phyloP scores from a whole-genome alignment of 176 grass and related monocot genomes.

The Phoenix roebelenii region DNA sequence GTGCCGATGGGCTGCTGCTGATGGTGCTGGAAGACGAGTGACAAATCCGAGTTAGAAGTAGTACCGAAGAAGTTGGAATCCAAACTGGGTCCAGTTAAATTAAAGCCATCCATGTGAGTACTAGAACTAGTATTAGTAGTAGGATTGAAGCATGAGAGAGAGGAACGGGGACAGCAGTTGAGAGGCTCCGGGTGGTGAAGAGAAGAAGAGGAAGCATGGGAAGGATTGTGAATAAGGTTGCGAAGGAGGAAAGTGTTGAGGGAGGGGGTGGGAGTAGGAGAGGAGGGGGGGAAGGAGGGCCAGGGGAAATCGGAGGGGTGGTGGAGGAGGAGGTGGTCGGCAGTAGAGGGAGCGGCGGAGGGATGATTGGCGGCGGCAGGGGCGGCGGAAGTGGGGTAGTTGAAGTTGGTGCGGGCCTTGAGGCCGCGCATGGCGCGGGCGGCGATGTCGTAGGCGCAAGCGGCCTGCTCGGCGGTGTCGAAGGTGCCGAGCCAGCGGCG shows the following conservation, averaged over 20 bases:
- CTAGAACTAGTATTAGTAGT: not conserved
- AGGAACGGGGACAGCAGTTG: conserved; percentile 4
- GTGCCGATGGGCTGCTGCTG: not conserved
- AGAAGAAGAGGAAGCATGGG: not conserved
- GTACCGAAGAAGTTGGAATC: not conserved
- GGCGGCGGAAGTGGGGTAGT: not conserved
- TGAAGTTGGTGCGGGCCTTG: conserved; percentile 97
- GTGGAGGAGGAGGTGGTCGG: not conserved
- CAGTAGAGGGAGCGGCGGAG: not conserved
- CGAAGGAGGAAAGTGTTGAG: conserved; percentile 37
- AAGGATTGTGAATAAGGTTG: conserved; percentile 34
- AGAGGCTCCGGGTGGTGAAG: not conserved
- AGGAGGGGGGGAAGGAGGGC: not conserved
- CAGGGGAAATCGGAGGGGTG: conserved; percentile 29
- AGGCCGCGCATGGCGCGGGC: conserved; percentile 84
- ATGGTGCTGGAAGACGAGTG: not conserved
- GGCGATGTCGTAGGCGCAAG: conserved; percentile 88
- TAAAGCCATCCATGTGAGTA: not conserved
- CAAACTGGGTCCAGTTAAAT: too few relatives aligned
- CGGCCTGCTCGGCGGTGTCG: conserved; percentile 96
- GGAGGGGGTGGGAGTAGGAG: not conserved
- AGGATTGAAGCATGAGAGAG: not conserved
- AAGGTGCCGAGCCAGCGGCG: conserved; percentile 93
- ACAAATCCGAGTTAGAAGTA: not conserved
- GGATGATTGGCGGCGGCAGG: too few relatives aligned